phyloP scores from a whole-genome alignment of 78 protist genomes.

The Acrasis kona region DNA sequence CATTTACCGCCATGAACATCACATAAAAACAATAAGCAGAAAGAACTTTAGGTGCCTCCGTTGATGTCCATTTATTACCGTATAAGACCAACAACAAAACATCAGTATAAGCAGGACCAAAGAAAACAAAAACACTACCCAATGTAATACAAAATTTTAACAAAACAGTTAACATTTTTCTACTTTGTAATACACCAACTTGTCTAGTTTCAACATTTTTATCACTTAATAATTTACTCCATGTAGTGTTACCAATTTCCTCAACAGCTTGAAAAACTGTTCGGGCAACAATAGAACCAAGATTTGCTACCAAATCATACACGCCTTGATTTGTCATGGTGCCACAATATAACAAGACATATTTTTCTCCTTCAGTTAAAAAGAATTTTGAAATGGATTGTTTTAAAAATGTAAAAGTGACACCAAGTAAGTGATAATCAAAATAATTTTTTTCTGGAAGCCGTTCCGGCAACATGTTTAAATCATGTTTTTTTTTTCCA shows the following conservation, averaged over 20 bases:
- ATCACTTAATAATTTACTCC: not conserved
- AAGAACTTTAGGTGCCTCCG: conserved; percentile 7
- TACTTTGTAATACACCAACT: not conserved
- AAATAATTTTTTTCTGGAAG: no score
- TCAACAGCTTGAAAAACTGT: conserved; percentile 1
- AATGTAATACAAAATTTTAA: not conserved
- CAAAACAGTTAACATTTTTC: not conserved
- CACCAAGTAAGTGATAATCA: no score
- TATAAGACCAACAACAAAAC: not conserved
- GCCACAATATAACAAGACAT: not conserved
- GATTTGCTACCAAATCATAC: not conserved
- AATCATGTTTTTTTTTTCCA: no score
- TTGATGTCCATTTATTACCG: not conserved
- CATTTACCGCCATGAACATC: conserved; percentile 6
- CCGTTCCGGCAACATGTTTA: no score
- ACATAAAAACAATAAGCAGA: conserved; percentile 2
- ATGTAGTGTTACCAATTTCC: not conserved
- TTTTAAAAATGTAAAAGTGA: not conserved
- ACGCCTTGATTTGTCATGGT: conserved; percentile 9
- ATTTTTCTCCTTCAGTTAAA: conserved; percentile 26
- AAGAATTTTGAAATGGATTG: not conserved
- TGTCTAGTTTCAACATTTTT: not conserved
- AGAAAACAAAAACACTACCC: not conserved
- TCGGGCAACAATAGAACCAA: conserved; percentile 4
- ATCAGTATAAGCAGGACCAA: not conserved